Percentiles rank a stretch among this genome's conserved stretches.
Conservation (phyloP, 345 rosid species). For the Camelina laxa region DNA sequence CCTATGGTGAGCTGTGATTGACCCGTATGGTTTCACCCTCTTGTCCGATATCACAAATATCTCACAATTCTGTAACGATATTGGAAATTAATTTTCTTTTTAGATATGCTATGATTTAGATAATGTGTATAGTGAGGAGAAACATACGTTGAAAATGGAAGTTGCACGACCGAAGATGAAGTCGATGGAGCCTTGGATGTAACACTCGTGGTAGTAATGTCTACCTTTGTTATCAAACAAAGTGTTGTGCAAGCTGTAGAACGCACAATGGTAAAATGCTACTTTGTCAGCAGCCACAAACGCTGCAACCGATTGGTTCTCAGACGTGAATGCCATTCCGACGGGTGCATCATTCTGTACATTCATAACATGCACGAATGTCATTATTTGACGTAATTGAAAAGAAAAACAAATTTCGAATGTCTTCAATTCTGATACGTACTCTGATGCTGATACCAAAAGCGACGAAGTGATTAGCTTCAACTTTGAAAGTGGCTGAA, state of each 20-base stretch:
- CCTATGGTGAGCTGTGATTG: constrained; percentile 83
- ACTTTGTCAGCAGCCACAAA: constrained; percentile 78
- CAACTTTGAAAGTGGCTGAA: constrained; percentile 74
- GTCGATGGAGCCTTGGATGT: constrained; percentile 92
- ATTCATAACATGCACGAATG: neutral
- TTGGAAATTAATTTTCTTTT: neutral
- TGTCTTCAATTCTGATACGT: constrained; percentile 19
- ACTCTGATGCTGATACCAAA: constrained; percentile 92
- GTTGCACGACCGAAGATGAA: constrained; percentile 94
- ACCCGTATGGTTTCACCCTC: constrained; percentile 72
- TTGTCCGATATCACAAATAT: constrained; percentile 74
- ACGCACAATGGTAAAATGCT: constrained; percentile 90
- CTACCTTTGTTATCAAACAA: constrained; percentile 95
- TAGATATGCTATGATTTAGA: neutral
- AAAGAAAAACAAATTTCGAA: neutral
- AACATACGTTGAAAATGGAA: constrained; percentile 62
- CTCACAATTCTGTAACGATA: constrained; percentile 61
- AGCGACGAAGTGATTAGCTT: constrained; percentile 70
- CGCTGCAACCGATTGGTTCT: constrained; percentile 93
- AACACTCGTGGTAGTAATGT: constrained; percentile 80
- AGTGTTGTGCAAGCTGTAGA: constrained; percentile 88
- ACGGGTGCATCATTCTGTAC: constrained; percentile 87
- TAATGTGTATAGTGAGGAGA: neutral
- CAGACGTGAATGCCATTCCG: constrained; percentile 88
- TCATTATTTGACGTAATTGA: neutral